These are phyloP conservation scores for Lactarius tabidus DNA, from an alignment of 768 basidiomycete genomes.

Conservation along the genomic window DNA sequence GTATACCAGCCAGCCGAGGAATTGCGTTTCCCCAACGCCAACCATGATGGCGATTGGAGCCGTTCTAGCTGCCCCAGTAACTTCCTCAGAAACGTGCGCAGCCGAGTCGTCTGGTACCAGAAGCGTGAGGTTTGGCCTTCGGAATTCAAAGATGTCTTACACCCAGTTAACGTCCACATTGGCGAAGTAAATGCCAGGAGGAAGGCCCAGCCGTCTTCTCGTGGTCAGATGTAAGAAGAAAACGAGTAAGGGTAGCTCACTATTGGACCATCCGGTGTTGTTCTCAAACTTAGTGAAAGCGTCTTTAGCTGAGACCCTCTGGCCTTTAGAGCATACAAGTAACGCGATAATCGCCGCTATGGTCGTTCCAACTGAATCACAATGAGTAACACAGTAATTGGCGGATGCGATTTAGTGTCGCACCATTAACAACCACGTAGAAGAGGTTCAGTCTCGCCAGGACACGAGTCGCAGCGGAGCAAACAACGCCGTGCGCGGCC, in stretches of 20 bases:
- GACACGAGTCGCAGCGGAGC: slow-evolving; percentile 62
- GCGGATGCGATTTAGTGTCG: slow-evolving; percentile 27
- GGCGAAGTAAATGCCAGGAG: slow-evolving; percentile 67
- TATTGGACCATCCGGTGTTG: slow-evolving; percentile 61
- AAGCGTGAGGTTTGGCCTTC: neutral
- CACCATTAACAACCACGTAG: slow-evolving; percentile 64
- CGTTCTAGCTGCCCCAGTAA: slow-evolving; percentile 55
- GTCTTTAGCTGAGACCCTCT: slow-evolving; percentile 57
- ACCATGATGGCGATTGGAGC: slow-evolving; percentile 69
- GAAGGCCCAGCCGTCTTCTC: slow-evolving; percentile 69
- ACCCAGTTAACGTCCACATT: slow-evolving; percentile 79
- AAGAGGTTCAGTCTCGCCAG: slow-evolving; percentile 66
- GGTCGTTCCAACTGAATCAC: slow-evolving; percentile 52
- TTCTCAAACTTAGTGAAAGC: slow-evolving; percentile 71
- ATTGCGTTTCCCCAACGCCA: slow-evolving; percentile 55
- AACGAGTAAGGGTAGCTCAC: slow-evolving; percentile 36
- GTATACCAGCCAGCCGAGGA: slow-evolving; percentile 60
- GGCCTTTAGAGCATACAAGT: slow-evolving; percentile 51
- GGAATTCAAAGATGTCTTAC: slow-evolving; percentile 37
- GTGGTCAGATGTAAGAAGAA: neutral
- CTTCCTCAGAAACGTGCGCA: slow-evolving; percentile 72
- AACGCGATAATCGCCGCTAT: slow-evolving; percentile 59
- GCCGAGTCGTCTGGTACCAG: slow-evolving; percentile 60
- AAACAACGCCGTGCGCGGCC: slow-evolving; percentile 63
- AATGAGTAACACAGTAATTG: neutral